These are phyloP conservation scores for Annona cherimola DNA, from an alignment of 164 flowering plant species.

Conservation along the genomic window DNA sequence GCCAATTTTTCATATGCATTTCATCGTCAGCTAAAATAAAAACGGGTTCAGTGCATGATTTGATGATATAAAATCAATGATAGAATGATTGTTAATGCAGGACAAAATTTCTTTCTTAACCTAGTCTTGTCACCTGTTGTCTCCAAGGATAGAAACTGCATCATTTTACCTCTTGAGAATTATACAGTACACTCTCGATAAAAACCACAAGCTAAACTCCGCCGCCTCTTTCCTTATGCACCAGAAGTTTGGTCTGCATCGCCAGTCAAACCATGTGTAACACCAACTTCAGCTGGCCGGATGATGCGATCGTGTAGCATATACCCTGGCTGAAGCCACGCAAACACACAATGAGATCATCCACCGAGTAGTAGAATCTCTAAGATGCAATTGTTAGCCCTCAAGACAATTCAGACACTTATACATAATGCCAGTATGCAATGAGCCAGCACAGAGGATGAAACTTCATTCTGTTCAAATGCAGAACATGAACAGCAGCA, in stretches of 20 bases:
- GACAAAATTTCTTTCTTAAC: not conserved
- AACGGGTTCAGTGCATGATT: not conserved
- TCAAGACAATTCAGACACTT: not conserved
- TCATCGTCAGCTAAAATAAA: not conserved
- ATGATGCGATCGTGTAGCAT: constrained; percentile 63
- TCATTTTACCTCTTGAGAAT: not conserved
- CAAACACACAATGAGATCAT: not conserved
- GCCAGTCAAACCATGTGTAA: constrained; percentile 32
- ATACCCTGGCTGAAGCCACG: constrained; percentile 66
- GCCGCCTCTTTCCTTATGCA: constrained; percentile 14
- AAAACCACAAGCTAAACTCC: not conserved
- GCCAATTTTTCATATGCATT: not conserved
- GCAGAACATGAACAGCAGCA: not conserved
- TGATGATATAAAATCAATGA: not conserved
- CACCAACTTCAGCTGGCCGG: constrained; percentile 94
- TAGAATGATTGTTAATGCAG: not conserved
- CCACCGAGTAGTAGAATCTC: not conserved
- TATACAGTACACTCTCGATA: not conserved
- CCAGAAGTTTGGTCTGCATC: constrained; percentile 16
- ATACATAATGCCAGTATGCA: not conserved
- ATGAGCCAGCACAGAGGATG: not conserved
- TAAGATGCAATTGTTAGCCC: not conserved
- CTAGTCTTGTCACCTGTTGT: not conserved
- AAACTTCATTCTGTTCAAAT: not conserved
- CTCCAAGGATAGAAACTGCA: not conserved